A percentile compares a stretch with the other conserved stretches of the same genome.
phyloP scores from a whole-genome alignment of 2,329 filamentous ascomycete genomes.

The Colletotrichum magnum region DNA sequence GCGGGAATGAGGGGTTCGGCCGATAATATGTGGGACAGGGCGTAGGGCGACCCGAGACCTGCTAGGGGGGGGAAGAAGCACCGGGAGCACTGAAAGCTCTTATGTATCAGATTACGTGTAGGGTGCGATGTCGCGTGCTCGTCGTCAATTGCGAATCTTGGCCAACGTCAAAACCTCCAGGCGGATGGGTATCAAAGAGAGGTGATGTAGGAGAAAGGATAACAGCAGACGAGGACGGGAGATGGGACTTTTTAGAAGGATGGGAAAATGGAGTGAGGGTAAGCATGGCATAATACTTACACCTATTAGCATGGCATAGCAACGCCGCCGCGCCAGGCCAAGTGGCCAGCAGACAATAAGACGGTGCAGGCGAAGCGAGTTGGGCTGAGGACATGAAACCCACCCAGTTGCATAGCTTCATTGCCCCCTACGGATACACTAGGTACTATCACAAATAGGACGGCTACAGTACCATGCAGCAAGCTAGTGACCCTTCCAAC shows the following conservation, averaged over 20 bases:
- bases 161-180: not conserved
- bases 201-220: conserved; percentile 1
- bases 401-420: conserved; percentile 36
- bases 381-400: conserved; percentile 39
- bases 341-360: conserved; percentile 5
- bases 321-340: not conserved
- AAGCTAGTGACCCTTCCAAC: conserved; percentile 2
- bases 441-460: not conserved
- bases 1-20: conserved; percentile 27
- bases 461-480: conserved; percentile 31
- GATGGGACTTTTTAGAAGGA: conserved; percentile 13
- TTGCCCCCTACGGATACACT: not conserved
- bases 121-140: conserved; percentile 30
- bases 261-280: conserved; percentile 1
- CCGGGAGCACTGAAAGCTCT: not conserved
- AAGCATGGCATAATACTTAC: no score
- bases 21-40: conserved; percentile 26
- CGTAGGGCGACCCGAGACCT: conserved; percentile 12
- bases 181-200: not conserved
- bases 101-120: conserved; percentile 14
- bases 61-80: not conserved
- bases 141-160: conserved; percentile 3
- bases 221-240: conserved; percentile 2
- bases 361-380: conserved; percentile 20
- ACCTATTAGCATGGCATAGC: not conserved